Evolutionary conservation across 805 yeast genomes (phyloP).

Genomic region (Cyberlindnera euphorbiiphila): DNA sequence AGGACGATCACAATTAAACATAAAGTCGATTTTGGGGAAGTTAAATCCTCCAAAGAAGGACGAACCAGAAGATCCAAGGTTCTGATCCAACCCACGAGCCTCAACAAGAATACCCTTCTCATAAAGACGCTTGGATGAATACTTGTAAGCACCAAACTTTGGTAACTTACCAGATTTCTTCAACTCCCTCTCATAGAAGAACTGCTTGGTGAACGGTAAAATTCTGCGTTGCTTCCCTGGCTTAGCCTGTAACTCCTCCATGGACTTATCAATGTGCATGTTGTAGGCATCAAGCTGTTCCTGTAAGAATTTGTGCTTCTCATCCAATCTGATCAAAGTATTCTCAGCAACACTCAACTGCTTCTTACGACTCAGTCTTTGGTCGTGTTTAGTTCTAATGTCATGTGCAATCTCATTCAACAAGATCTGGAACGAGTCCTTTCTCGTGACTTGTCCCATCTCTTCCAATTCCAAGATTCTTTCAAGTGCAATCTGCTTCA

Average conservation of each 20-base stretch:
- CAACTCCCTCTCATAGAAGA: slow-evolving; percentile 68
- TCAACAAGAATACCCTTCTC: slow-evolving; percentile 68
- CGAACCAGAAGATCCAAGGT: slow-evolving; percentile 34
- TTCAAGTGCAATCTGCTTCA: slow-evolving; percentile 74
- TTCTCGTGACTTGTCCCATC: slow-evolving; percentile 58
- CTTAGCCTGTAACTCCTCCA: slow-evolving; percentile 45
- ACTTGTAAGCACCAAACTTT: slow-evolving; percentile 72
- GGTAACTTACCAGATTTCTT: slow-evolving; percentile 65
- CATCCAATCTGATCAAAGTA: slow-evolving; percentile 42
- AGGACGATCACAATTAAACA: slow-evolving; percentile 69
- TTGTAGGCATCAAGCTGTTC: slow-evolving; percentile 40
- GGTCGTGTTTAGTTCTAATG: slow-evolving; percentile 54
- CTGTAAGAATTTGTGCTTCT: slow-evolving; percentile 41
- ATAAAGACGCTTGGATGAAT: slow-evolving; percentile 67
- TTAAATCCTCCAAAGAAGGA: slow-evolving; percentile 41
- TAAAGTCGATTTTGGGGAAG: slow-evolving; percentile 65
- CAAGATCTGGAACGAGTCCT: slow-evolving; percentile 71
- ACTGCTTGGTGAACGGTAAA: slow-evolving; percentile 67
- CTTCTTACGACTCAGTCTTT: slow-evolving; percentile 41
- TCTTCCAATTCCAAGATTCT: slow-evolving; percentile 72
- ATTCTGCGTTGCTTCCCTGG: slow-evolving; percentile 29
- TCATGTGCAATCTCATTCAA: slow-evolving; percentile 83
- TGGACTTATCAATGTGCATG: slow-evolving; percentile 45
- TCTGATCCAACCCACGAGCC: slow-evolving; percentile 49
- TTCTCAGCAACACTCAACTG: slow-evolving; percentile 43